phyloP scores from a whole-genome alignment of 768 basidiomycete species.

The Tylopilus cervinicoccineus region DNA sequence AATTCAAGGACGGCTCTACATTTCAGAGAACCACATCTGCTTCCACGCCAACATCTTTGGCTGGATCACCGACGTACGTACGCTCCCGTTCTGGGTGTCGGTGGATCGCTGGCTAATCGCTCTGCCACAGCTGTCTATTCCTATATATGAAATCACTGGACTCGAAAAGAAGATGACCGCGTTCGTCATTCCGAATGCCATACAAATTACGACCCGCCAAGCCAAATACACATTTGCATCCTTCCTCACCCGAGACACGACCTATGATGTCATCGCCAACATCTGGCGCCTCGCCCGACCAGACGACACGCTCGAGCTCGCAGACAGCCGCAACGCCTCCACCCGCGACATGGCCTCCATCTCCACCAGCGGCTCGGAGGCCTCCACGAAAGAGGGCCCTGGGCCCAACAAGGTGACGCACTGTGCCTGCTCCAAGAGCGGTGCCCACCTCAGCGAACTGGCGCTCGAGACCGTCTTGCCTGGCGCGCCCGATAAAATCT shows the following conservation, averaged over 20 bases:
- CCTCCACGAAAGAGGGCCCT: neutral
- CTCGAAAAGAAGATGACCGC: constrained; percentile 98
- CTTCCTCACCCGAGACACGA: constrained; percentile 93
- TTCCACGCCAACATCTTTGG: constrained; percentile 99
- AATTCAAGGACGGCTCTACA: constrained; percentile 92
- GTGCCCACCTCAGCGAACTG: constrained; percentile 65
- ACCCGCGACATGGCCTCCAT: constrained; percentile 17
- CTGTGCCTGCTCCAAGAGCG: constrained; percentile 71
- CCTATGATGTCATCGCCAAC: constrained; percentile 92
- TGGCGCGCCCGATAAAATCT: constrained; percentile 91
- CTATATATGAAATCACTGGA: constrained; percentile 79
- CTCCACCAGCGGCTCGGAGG: constrained; percentile 16
- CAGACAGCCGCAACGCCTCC: constrained; percentile 16
- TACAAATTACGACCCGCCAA: constrained; percentile 79
- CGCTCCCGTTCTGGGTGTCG: neutral
- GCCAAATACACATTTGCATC: constrained; percentile 93
- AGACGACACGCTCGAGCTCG: constrained; percentile 38
- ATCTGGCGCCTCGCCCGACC: constrained; percentile 93
- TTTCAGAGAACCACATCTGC: constrained; percentile 98
- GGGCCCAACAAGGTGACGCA: constrained; percentile 52
- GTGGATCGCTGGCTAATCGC: constrained; percentile 7
- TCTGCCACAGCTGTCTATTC: constrained; percentile 66
- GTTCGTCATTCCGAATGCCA: constrained; percentile 95
- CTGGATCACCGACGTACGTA: constrained; percentile 93
- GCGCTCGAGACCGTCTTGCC: constrained; percentile 80